Percentiles rank a stretch among this genome's conserved stretches.
These are phyloP conservation scores for Cyclospora cayetanensis DNA, from an alignment of 169 alveolate genomes.

Conservation along the genomic window DNA sequence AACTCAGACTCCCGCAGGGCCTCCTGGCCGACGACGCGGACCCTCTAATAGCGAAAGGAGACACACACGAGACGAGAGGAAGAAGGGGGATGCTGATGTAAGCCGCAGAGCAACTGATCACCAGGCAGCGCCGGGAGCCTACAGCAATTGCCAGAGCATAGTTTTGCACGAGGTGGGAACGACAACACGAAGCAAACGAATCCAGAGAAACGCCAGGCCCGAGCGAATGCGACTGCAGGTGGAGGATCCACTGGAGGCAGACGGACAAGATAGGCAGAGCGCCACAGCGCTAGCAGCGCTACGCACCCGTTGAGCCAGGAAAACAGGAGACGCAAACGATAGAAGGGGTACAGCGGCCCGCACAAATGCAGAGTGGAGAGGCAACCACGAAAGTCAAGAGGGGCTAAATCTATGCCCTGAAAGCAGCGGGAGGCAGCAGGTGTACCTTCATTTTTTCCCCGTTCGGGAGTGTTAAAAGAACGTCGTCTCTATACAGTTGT, in stretches of 20 bases:
- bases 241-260: too few species aligned
- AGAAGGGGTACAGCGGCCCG: neutral
- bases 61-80: neutral
- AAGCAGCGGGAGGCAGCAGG: neutral
- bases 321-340: neutral
- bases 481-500: conserved; percentile 38
- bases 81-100: too few species aligned
- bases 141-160: too few species aligned
- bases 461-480: neutral
- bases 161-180: too few species aligned
- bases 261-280: too few species aligned
- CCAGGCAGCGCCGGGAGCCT: too few species aligned
- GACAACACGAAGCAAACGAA: too few species aligned
- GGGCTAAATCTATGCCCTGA: neutral
- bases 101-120: too few species aligned
- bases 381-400: neutral
- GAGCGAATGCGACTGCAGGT: too few species aligned
- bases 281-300: too few species aligned
- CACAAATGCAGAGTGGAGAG: neutral
- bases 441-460: conserved; percentile 24
- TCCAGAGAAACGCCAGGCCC: too few species aligned
- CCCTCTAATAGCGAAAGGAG: neutral
- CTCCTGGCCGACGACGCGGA: conserved; percentile 48
- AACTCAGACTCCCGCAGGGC: conserved; percentile 39
- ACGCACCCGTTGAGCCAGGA: too few species aligned